Percentiles rank a stretch among this genome's conserved stretches.
These are phyloP conservation scores for Pythium coloratum DNA, from an alignment of 352 stramenopile species.

Conservation along the genomic window DNA sequence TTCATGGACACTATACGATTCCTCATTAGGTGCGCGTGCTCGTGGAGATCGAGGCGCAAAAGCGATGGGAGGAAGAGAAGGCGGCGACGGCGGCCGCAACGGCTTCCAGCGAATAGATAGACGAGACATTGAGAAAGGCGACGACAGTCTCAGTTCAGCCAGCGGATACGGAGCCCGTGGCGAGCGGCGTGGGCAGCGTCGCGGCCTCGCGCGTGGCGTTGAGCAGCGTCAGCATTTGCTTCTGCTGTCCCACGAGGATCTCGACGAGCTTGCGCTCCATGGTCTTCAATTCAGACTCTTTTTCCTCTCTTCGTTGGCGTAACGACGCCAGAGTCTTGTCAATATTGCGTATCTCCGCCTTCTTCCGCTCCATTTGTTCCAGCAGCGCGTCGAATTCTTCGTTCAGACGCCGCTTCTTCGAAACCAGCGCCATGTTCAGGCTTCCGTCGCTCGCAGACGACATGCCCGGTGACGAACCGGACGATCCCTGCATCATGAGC, in stretches of 20 bases:
- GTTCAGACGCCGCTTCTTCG: slow-evolving; percentile 80
- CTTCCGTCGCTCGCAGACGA: slow-evolving; percentile 18
- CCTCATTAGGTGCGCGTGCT: slow-evolving; percentile 43
- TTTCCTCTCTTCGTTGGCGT: slow-evolving; percentile 53
- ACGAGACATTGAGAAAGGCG: background rate
- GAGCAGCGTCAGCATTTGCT: slow-evolving; percentile 63
- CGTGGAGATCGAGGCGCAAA: slow-evolving; percentile 65
- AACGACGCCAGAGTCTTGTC: slow-evolving; percentile 66
- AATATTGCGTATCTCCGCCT: slow-evolving; percentile 49
- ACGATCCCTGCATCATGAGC: slow-evolving; percentile 50
- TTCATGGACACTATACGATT: background rate
- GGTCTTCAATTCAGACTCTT: slow-evolving; percentile 73
- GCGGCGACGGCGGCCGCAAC: background rate
- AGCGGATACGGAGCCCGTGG: background rate
- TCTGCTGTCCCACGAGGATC: slow-evolving; percentile 85
- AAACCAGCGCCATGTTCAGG: slow-evolving; percentile 63
- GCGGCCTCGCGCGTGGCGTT: slow-evolving; percentile 43
- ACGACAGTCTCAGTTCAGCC: background rate
- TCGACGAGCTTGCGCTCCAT: slow-evolving; percentile 83
- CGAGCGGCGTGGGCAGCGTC: slow-evolving; percentile 16
- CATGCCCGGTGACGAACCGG: slow-evolving; percentile 17
- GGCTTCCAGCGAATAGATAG: slow-evolving; percentile 1
- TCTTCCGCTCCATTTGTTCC: slow-evolving; percentile 74
- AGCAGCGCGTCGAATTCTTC: slow-evolving; percentile 80
- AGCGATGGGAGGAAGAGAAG: slow-evolving; percentile 56